These are phyloP conservation scores for Penicillium sp. DNA, from an alignment of 2,329 filamentous ascomycete genomes.

Conservation along the genomic window DNA sequence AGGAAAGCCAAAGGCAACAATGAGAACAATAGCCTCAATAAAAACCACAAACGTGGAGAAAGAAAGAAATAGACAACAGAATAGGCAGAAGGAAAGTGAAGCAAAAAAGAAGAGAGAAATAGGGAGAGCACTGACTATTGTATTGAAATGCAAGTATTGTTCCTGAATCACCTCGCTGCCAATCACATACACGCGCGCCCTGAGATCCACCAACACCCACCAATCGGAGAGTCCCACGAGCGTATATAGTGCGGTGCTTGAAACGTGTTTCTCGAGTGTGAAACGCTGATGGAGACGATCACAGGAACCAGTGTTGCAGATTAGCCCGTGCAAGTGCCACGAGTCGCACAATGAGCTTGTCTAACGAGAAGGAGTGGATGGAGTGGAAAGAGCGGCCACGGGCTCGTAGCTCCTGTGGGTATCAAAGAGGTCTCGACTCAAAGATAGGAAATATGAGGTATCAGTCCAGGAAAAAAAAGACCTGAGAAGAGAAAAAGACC, in stretches of 20 bases:
- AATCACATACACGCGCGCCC: slow-evolving; percentile 13
- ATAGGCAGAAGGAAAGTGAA: neutral
- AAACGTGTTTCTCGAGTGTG: slow-evolving; percentile 20
- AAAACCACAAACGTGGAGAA: slow-evolving; percentile 1
- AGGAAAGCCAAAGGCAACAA: slow-evolving; percentile 3
- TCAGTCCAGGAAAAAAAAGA: neutral
- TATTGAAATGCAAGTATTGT: neutral
- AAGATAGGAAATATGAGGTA: neutral
- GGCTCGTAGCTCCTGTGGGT: neutral
- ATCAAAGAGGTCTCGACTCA: neutral
- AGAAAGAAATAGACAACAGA: slow-evolving; percentile 4
- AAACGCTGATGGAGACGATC: slow-evolving; percentile 21
- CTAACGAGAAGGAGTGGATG: slow-evolving; percentile 10
- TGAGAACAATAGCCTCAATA: neutral
- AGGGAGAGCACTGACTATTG: slow-evolving; percentile 2
- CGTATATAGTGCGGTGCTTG: slow-evolving; percentile 13
- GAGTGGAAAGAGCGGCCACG: slow-evolving; percentile 10
- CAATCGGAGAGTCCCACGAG: slow-evolving; percentile 14
- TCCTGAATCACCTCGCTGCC: slow-evolving; percentile 7
- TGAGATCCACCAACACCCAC: slow-evolving; percentile 13
- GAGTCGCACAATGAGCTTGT: neutral
- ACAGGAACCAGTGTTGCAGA: slow-evolving; percentile 17
- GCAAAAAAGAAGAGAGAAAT: neutral
- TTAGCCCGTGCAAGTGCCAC: slow-evolving; percentile 4
- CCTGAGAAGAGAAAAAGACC: neutral